Percentiles rank a stretch among this genome's conserved stretches.
phyloP scores from a whole-genome alignment of 805 yeast species.

The Myxozyma neglecta region DNA sequence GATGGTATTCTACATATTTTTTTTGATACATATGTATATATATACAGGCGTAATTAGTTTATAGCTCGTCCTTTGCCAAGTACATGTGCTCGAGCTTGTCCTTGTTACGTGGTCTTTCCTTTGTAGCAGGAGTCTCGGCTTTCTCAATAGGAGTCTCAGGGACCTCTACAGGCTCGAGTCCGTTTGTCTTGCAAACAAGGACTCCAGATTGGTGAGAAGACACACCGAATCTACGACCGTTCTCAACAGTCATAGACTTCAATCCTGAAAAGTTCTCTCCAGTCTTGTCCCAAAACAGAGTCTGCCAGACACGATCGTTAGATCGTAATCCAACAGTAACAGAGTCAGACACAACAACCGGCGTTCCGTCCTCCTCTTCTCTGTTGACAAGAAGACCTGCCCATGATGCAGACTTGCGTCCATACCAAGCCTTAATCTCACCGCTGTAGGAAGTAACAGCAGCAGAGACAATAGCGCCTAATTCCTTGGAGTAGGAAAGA shows the following conservation, averaged over 20 bases:
- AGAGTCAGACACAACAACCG: slow-evolving; percentile 26
- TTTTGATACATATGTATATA: not conserved
- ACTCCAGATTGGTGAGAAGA: slow-evolving; percentile 29
- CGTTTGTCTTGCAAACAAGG: slow-evolving; percentile 26
- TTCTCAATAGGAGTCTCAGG: slow-evolving; percentile 7
- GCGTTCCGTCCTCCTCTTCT: slow-evolving; percentile 13
- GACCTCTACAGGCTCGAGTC: slow-evolving; percentile 27
- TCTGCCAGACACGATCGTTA: slow-evolving; percentile 28
- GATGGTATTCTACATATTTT: not conserved
- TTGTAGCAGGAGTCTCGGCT: slow-evolving; percentile 1
- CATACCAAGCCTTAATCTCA: slow-evolving; percentile 27
- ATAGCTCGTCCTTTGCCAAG: slow-evolving; percentile 27
- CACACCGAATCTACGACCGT: slow-evolving; percentile 31
- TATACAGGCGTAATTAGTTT: not conserved
- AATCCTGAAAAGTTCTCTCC: slow-evolving; percentile 26
- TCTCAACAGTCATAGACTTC: slow-evolving; percentile 24
- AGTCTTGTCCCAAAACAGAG: slow-evolving; percentile 26
- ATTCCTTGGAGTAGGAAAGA: slow-evolving; percentile 27
- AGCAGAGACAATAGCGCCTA: slow-evolving; percentile 25
- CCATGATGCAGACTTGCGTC: slow-evolving; percentile 27
- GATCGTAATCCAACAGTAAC: slow-evolving; percentile 20
- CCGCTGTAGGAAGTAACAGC: slow-evolving; percentile 16
- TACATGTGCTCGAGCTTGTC: slow-evolving; percentile 27
- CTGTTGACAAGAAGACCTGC: slow-evolving; percentile 28
- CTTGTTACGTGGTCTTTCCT: slow-evolving; percentile 5